phyloP scores from a whole-genome alignment of 257 asterid genomes.

The Scutellaria barbata region DNA sequence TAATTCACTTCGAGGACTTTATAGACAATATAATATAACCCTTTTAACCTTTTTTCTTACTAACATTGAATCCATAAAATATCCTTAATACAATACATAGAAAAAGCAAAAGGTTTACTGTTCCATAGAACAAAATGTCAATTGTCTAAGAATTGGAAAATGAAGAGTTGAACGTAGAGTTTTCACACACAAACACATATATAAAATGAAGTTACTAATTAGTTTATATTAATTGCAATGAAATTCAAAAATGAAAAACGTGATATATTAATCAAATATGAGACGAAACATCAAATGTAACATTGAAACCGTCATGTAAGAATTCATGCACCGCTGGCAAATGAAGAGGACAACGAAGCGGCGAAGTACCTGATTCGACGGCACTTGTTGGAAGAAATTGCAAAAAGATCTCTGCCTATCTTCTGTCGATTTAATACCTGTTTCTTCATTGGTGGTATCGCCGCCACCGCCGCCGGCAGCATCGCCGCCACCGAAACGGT shows the following conservation, averaged over 20 bases:
- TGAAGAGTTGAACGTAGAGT: neutral
- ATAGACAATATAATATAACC: too few relatives aligned
- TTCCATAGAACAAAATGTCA: neutral
- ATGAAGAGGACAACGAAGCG: neutral
- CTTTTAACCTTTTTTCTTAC: too few relatives aligned
- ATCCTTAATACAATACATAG: neutral
- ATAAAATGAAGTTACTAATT: neutral
- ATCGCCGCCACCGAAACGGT: conserved; percentile 17
- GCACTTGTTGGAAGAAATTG: conserved; percentile 42
- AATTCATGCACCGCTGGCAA: conserved; percentile 24
- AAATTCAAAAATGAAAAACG: too few relatives aligned
- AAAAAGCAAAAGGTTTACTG: neutral
- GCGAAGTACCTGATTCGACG: conserved; percentile 46
- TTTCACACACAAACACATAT: neutral
- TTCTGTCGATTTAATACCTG: conserved; percentile 10
- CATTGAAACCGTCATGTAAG: neutral
- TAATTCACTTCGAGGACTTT: too few relatives aligned
- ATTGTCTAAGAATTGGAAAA: neutral
- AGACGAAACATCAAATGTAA: too few relatives aligned
- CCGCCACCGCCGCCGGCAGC: neutral
- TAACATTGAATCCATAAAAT: too few relatives aligned
- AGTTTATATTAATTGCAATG: too few relatives aligned
- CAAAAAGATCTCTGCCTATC: conserved; percentile 25
- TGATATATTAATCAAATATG: too few relatives aligned
- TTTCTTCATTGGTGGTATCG: conserved; percentile 1